Evolutionary conservation across 768 basidiomycete genomes (phyloP).

Genomic region (Cyclocybe aegerita): DNA sequence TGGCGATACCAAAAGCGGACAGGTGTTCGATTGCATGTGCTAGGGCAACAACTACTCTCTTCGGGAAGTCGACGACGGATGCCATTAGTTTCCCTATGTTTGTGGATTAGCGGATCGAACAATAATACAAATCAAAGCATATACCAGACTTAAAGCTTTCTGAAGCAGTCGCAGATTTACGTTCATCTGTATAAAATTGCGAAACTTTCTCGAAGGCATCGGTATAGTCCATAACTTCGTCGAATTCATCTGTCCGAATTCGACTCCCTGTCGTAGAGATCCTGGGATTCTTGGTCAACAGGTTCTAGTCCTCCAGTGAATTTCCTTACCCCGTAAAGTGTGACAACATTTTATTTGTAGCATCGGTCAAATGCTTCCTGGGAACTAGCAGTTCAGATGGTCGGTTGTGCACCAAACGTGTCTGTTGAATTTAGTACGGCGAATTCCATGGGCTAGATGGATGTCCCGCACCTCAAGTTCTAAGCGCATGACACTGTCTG

Average conservation of each 20-base stretch:
- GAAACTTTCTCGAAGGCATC: constrained; percentile 70
- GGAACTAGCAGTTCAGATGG: constrained; percentile 83
- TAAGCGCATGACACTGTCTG: constrained; percentile 80
- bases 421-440: constrained; percentile 44
- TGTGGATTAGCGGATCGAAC: neutral
- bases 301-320: neutral
- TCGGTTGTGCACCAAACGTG: constrained; percentile 79
- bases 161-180: constrained; percentile 35
- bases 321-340: constrained; percentile 62
- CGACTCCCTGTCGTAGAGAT: constrained; percentile 35
- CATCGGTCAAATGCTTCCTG: constrained; percentile 53
- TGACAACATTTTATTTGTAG: constrained; percentile 73
- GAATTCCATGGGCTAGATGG: neutral
- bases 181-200: constrained; percentile 62
- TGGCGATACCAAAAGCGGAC: constrained; percentile 71
- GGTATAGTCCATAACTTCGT: constrained; percentile 53
- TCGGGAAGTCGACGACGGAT: constrained; percentile 62
- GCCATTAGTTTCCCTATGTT: constrained; percentile 60
- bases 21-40: constrained; percentile 75
- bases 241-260: constrained; percentile 65
- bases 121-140: constrained; percentile 10
- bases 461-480: constrained; percentile 72
- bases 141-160: constrained; percentile 46
- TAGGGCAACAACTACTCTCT: constrained; percentile 67
- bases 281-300: constrained; percentile 24